Conservation (phyloP, 495 filamentous ascomycete genomes). For the Neurospora sp. region DNA sequence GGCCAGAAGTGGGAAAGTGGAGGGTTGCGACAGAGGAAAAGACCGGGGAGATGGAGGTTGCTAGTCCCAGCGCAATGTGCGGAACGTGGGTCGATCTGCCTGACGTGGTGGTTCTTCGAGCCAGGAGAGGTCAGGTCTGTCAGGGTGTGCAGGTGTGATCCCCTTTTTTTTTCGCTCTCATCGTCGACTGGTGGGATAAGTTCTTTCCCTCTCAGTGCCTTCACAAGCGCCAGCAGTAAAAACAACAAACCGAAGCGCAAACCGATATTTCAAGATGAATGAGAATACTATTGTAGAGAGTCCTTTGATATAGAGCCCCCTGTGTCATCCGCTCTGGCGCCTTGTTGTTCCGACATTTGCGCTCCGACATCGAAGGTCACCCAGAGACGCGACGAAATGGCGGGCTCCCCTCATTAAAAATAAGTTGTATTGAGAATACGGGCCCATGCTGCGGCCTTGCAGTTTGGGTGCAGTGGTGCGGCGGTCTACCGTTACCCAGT, state of each 20-base stretch:
- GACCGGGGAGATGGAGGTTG: constrained; percentile 24
- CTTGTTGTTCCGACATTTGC: neutral
- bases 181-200: constrained; percentile 4
- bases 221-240: neutral
- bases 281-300: neutral
- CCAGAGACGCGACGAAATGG: neutral
- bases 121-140: neutral
- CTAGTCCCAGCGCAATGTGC: constrained; percentile 24
- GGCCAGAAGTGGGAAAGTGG: constrained; percentile 14
- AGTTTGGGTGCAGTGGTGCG: neutral
- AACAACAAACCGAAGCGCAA: neutral
- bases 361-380: neutral
- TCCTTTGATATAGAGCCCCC: neutral
- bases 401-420: neutral
- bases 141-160: constrained; percentile 10
- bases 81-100: constrained; percentile 27
- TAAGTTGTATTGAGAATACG: neutral
- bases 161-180: constrained; percentile 14
- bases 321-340: neutral
- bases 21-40: constrained; percentile 24
- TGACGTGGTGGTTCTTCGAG: constrained; percentile 7
- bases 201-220: neutral
- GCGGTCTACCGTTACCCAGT: neutral
- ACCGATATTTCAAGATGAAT: neutral
- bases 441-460: neutral